A percentile compares a stretch with the other conserved stretches of the same genome.
phyloP scores from a whole-genome alignment of 176 grass and related monocot species.

The Carex myosuroides region DNA sequence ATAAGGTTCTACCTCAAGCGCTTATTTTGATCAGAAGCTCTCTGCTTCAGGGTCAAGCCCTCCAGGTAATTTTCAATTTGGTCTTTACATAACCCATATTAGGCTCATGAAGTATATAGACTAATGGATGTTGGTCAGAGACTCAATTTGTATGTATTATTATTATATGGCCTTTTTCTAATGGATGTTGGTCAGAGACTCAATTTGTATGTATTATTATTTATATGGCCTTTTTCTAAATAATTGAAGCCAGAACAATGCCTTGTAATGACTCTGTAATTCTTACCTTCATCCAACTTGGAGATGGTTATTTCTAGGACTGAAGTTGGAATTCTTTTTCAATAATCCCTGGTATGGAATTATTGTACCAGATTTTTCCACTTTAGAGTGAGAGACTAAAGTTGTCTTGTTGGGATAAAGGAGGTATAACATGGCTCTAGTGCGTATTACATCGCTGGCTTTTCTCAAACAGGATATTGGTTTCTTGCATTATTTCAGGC shows the following conservation, averaged over 20 bases:
- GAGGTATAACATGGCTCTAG: neutral
- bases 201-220: neutral
- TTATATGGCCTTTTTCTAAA: neutral
- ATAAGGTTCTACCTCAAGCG: constrained; percentile 82
- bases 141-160: neutral
- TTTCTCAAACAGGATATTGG: neutral
- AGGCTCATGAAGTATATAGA: neutral
- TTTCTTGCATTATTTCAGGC: constrained; percentile 36
- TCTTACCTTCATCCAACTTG: neutral
- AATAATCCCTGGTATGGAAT: neutral
- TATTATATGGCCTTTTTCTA: too few species aligned
- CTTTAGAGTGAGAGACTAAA: neutral
- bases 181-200: neutral
- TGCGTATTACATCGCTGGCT: neutral
- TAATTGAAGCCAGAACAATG: neutral
- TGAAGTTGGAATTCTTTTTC: neutral
- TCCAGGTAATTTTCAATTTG: constrained; percentile 39
- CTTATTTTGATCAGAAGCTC: constrained; percentile 82
- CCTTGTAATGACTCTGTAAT: neutral
- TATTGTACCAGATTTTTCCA: neutral
- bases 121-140: neutral
- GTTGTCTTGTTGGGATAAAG: neutral
- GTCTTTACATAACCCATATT: neutral
- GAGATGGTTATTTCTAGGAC: neutral
- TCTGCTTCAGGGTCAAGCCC: constrained; percentile 83